Evolutionary conservation across 2,329 filamentous ascomycete species (phyloP), one percentile per base, ranked within the genome.

Genomic region (Fusarium stilboides): DNA sequence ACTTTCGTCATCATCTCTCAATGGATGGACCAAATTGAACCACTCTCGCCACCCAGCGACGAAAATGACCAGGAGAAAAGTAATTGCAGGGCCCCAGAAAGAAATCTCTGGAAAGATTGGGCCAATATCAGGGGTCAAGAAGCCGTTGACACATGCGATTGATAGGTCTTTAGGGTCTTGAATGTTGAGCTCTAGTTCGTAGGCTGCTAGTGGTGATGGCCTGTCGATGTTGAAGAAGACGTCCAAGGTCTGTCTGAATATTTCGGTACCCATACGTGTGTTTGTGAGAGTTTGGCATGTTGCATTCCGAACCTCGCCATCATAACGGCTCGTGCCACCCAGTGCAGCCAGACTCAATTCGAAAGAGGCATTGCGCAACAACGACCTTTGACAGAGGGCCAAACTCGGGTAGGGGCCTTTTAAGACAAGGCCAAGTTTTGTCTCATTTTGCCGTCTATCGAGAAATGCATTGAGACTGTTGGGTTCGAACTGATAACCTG

Each of bases 211-310:
- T 31, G 66, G 59, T 42, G 52, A 39, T 13, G 69, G 65, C 4
- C 46, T 42, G 6, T 60, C 45, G 13, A 92, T 51, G 3, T 37
- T 47, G 37, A 71, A 69, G 5, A 52, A 4, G 2, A 70, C 19
- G 1, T 59, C 19, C 1, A 69, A 17, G 5, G 26, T 3, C 5
- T 69, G 59, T 9, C 31, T 12, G 22, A 46, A n/a, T 2, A 52
- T 26, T 14, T 6, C 10, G 2, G 4, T 31, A 8, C 20, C n/a
- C 6, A 33, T 22, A 6, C 44, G 26, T 17, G 15, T 28, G 2
- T 13, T 9, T 12, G 53, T 10, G 17, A 10, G 37, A 0, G 37
- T 49, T 5, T 12, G 3, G 46, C 72, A 74, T 10, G 72, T 68
- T 42, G 66, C 51, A 37, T 74, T 74, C 6, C 45, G 55, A 15